These are phyloP conservation scores for Elsinoe batatas DNA, from an alignment of 2,329 filamentous ascomycete species.

Conservation along the genomic window DNA sequence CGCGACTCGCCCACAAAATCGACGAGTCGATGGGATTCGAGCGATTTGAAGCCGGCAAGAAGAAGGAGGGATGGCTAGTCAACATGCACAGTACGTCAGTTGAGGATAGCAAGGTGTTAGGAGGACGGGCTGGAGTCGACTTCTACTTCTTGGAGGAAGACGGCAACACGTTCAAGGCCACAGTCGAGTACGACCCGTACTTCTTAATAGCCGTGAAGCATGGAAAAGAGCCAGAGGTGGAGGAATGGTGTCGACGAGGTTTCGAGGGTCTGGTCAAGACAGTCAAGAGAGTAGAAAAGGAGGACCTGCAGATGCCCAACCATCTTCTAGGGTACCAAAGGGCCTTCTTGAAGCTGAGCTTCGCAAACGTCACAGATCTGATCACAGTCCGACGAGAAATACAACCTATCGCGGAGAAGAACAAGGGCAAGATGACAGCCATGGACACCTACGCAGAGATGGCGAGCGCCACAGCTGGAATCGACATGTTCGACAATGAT, in stretches of 20 bases:
- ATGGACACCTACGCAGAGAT: constrained; percentile 99
- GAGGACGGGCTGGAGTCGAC: constrained; percentile 82
- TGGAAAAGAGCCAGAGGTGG: constrained; percentile 81
- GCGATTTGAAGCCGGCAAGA: constrained; percentile 79
- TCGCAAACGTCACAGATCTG: constrained; percentile 78
- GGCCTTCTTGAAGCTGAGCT: constrained; percentile 77
- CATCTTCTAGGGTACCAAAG: constrained; percentile 84
- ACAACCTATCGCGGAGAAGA: constrained; percentile 87
- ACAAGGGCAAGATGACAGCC: constrained; percentile 89
- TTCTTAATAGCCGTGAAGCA: constrained; percentile 85
- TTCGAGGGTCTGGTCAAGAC: constrained; percentile 75
- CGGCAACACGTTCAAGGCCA: constrained; percentile 86
- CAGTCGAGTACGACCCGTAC: constrained; percentile 92
- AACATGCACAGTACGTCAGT: constrained; percentile 88
- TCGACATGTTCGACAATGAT: constrained; percentile 91
- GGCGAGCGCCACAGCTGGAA: constrained; percentile 70
- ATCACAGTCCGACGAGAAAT: constrained; percentile 75
- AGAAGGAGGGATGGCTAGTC: constrained; percentile 82
- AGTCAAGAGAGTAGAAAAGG: constrained; percentile 71
- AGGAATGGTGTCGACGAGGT: constrained; percentile 79
- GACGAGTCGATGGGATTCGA: constrained; percentile 93
- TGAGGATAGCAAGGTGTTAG: constrained; percentile 71
- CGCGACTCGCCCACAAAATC: constrained; percentile 72
- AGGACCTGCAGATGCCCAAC: constrained; percentile 74
- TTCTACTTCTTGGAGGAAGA: constrained; percentile 95